Evolutionary conservation across 805 yeast genomes (phyloP).

Genomic region (Ogataea paraovalis): DNA sequence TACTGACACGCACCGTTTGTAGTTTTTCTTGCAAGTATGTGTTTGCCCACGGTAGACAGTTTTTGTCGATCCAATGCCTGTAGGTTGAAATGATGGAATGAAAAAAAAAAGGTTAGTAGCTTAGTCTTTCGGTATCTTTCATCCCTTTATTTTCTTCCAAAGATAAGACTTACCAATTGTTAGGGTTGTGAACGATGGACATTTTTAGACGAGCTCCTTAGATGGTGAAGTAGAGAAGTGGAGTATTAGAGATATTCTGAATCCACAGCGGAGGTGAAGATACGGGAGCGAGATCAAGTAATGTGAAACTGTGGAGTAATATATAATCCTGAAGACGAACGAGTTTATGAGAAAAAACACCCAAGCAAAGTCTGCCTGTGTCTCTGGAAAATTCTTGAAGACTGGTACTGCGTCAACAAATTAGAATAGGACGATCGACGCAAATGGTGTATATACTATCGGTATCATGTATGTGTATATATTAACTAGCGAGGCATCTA

Average conservation of each 20-base stretch:
- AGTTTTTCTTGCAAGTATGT: constrained; percentile 64
- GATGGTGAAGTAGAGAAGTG: not conserved
- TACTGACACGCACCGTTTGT: constrained; percentile 39
- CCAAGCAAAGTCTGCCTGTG: not conserved
- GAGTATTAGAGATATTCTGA: not conserved
- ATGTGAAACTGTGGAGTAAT: no score
- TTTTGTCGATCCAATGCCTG: constrained; percentile 97
- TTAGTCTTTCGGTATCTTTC: not conserved
- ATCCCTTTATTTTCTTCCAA: not conserved
- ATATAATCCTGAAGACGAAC: no score
- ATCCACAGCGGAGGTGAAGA: no score
- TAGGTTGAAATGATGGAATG: not conserved
- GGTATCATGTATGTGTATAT: no score
- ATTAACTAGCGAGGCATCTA: no score
- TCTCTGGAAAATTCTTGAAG: not conserved
- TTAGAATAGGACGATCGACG: no score
- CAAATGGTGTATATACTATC: no score
- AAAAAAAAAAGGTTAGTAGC: no score
- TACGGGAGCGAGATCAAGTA: no score
- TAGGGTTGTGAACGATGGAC: constrained; percentile 90
- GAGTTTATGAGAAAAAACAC: not conserved
- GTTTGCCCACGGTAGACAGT: constrained; percentile 89
- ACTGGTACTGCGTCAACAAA: no score
- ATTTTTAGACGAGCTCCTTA: constrained; percentile 35
- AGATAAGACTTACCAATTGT: constrained; percentile 56